Evolutionary conservation across 805 yeast genomes (phyloP), one percentile per base, ranked within the genome.

Genomic region (Candida oleophila): DNA sequence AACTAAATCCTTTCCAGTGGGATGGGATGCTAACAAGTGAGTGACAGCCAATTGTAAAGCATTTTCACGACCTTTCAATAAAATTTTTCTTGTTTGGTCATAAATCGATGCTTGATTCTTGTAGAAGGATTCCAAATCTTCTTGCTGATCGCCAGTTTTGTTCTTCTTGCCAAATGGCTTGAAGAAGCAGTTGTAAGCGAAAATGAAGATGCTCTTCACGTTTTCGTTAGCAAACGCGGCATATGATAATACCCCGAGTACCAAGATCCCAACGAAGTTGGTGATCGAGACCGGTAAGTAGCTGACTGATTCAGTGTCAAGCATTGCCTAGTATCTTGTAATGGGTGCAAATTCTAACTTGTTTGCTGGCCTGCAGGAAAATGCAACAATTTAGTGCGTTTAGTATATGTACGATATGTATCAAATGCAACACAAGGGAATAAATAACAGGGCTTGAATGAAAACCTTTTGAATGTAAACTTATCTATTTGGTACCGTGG

Each of bases 51-150:
- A 61, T 43, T 72, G 72, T 46, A 86, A 69, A 47, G 88, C 82
- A 46, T 76, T 76, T 56, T 79, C 81, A 55, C 95, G 75, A 18
- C 96, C 96, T 63, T 85, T 78, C 53, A 87, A 72, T 36, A 87
- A 70, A 33, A 76, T 67, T 41, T 76, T 71, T 58, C 96, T 79
- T 3, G 95, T 87, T 39, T 79, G 65, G 60, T 87, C 95, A 61
- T 87, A 87, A 39, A 88, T 76, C 46, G 77, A 79, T 8, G 95
- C 95, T 65, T 88, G 96, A 40, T 81, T 80, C 56, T 80, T 78
- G 67, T 87, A 87, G 61, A 87, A 87, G 21, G 76, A 68, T 62
- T 88, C 96, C 47, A 84, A 72, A 3, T 80, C 78, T 32, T 75
- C 74, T 56, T 81, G 85, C 58, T 83, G 89, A 44, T 75, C 70